These are phyloP conservation scores for Mollisiaceae sp. DNA, from an alignment of 2,329 filamentous ascomycete species.

Conservation along the genomic window DNA sequence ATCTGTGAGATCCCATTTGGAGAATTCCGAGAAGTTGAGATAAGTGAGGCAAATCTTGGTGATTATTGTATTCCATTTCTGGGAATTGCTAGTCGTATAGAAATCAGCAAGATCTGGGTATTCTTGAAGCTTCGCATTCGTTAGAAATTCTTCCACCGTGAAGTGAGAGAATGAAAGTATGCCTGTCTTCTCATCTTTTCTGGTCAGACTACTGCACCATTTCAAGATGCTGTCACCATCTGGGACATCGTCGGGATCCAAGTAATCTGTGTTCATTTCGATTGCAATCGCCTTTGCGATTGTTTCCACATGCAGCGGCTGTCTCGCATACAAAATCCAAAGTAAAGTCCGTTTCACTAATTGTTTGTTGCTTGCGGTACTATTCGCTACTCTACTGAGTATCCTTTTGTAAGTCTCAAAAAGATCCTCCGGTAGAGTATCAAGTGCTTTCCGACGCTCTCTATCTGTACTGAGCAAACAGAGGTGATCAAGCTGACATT, in stretches of 20 bases:
- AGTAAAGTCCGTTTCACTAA: slow-evolving; percentile 31
- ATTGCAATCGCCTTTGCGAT: slow-evolving; percentile 15
- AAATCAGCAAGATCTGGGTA: slow-evolving; percentile 13
- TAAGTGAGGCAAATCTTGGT: slow-evolving; percentile 22
- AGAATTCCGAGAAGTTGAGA: slow-evolving; percentile 23
- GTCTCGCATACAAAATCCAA: slow-evolving; percentile 26
- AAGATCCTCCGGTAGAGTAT: slow-evolving; percentile 29
- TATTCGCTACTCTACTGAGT: slow-evolving; percentile 35
- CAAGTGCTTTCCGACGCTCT: slow-evolving; percentile 28
- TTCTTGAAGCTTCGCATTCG: slow-evolving; percentile 13
- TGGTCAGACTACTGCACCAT: slow-evolving; percentile 37
- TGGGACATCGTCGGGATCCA: slow-evolving; percentile 31
- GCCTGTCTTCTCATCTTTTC: slow-evolving; percentile 16
- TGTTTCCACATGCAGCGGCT: slow-evolving; percentile 16
- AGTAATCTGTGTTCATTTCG: slow-evolving; percentile 26
- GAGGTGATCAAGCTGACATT: slow-evolving; percentile 31
- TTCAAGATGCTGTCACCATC: slow-evolving; percentile 30
- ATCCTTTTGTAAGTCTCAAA: slow-evolving; percentile 40
- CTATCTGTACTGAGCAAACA: slow-evolving; percentile 31
- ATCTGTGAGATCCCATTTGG: slow-evolving; percentile 4
- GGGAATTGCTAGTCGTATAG: background rate
- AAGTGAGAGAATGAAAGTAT: slow-evolving; percentile 37
- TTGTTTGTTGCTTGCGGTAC: slow-evolving; percentile 27
- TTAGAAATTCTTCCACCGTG: slow-evolving; percentile 38
- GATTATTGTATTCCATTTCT: background rate